A percentile compares a stretch with the other conserved stretches of the same genome.
Evolutionary conservation across 2,329 filamentous ascomycete genomes (phyloP).

Genomic region (Penicillium fuscoglaucum): DNA sequence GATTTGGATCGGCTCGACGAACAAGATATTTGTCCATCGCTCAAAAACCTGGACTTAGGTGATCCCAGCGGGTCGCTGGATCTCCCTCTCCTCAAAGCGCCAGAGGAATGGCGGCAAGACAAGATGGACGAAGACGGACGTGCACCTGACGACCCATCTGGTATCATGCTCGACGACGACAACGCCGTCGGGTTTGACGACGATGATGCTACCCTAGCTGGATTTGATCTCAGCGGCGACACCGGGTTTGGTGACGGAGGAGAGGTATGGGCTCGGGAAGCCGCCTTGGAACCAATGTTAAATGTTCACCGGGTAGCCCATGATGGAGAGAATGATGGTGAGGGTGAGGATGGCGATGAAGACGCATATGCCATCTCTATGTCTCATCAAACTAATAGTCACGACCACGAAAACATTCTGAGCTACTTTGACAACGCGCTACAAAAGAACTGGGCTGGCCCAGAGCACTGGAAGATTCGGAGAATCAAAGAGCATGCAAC

Average conservation of each 20-base stretch:
- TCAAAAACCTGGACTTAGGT: slow-evolving; percentile 91
- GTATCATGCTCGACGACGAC: slow-evolving; percentile 82
- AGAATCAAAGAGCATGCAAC: slow-evolving; percentile 79
- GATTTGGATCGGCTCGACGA: slow-evolving; percentile 74
- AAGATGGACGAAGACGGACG: slow-evolving; percentile 57
- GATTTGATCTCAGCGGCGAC: slow-evolving; percentile 67
- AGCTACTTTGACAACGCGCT: slow-evolving; percentile 96
- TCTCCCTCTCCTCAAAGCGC: slow-evolving; percentile 86
- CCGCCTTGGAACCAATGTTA: slow-evolving; percentile 81
- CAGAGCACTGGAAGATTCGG: slow-evolving; percentile 97
- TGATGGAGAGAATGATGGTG: slow-evolving; percentile 55
- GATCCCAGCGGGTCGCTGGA: slow-evolving; percentile 81
- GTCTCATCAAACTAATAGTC: slow-evolving; percentile 66
- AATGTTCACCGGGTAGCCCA: slow-evolving; percentile 64
- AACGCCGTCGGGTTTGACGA: slow-evolving; percentile 80
- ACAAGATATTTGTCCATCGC: slow-evolving; percentile 89
- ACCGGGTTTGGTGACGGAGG: slow-evolving; percentile 93
- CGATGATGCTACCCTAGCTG: slow-evolving; percentile 69
- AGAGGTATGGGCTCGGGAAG: slow-evolving; percentile 91
- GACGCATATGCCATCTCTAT: slow-evolving; percentile 80
- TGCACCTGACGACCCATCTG: slow-evolving; percentile 67
- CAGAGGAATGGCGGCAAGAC: slow-evolving; percentile 79
- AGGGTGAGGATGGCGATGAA: slow-evolving; percentile 62
- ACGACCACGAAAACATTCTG: slow-evolving; percentile 87
- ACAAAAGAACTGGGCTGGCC: slow-evolving; percentile 95